Evolutionary conservation across 805 yeast species (phyloP).

Genomic region (Kazachstania africana): DNA sequence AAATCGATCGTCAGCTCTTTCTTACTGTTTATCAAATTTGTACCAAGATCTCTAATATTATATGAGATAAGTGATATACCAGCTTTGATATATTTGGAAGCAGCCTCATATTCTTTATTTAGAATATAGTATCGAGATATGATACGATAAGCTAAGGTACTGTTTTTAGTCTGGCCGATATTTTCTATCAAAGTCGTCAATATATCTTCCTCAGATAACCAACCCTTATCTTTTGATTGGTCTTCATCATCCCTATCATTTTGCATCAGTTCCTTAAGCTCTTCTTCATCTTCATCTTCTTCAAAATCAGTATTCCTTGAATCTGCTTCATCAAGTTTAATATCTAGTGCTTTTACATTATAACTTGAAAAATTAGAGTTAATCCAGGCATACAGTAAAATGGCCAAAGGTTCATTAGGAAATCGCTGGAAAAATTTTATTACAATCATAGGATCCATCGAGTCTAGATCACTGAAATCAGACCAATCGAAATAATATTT

Average conservation of each 20-base stretch:
- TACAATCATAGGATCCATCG: conserved; percentile 37
- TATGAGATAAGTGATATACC: conserved; percentile 48
- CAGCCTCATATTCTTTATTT: conserved; percentile 50
- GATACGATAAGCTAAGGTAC: conserved; percentile 56
- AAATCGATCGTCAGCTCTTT: conserved; percentile 50
- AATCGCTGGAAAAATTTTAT: conserved; percentile 44
- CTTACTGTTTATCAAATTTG: conserved; percentile 38
- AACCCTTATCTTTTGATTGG: conserved; percentile 13
- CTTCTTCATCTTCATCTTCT: conserved; percentile 6
- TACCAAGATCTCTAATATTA: conserved; percentile 35
- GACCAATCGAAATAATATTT: conserved; percentile 59
- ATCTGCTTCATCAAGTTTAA: conserved; percentile 1
- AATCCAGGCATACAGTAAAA: conserved; percentile 48
- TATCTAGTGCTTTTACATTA: conserved; percentile 22
- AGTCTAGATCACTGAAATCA: conserved; percentile 41
- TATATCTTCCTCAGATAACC: conserved; percentile 33
- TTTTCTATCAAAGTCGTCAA: conserved; percentile 41
- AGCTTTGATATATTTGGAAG: conserved; percentile 44
- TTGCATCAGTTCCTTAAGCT: conserved; percentile 17
- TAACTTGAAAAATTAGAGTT: conserved; percentile 62
- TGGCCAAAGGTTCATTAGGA: conserved; percentile 50
- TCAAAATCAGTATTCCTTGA: neutral
- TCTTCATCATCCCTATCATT: conserved; percentile 16
- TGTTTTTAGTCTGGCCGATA: conserved; percentile 31
- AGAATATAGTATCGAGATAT: conserved; percentile 48